Evolutionary conservation across 192 early-diverging fungal genomes (phyloP), one percentile per base, ranked within the genome.

Genomic region (Gigaspora rosea): DNA sequence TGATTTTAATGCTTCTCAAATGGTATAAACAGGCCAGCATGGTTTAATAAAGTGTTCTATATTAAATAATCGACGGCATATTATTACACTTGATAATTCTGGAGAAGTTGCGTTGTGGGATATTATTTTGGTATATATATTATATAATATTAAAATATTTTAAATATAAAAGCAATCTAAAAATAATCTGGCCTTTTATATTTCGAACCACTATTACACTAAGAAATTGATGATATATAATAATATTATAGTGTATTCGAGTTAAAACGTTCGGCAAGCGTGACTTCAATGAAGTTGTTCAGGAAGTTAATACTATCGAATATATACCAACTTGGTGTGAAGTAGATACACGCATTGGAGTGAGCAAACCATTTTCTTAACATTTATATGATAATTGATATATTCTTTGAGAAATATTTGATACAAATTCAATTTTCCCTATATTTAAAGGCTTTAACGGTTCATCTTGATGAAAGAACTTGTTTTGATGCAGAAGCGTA

Each of bases 401-500:
- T 15, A 11, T 64, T 27, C 32, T 12, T 71, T 54, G 22, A 35
- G 4, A 20, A 27, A 18, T n/a, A n/a, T 33, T 36, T 35, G 20
- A 15, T 54, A 33, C 22, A 1, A 52, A 66, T 46, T 41, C 3
- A 7, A 75, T 46, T 46, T 46, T 61, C 20, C 6, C 2, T 75
- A 50, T 74, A 12, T 27, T 61, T n/a, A 81, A 72, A 87, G 85
- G 89, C 89, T 8, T 80, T 99, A 41, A 94, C 94, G 6, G 90
- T 99, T 6, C 96, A 97, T 79, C 74, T 99, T 79, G 93, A 96
- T 35, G 91, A 95, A 77, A 80, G 70, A 12, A 85, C 85, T 64
- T 94, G 90, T 77, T 95, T 92, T 86, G 94, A 96, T 63, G 92
- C 93, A 66, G 96, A 98, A 81, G 88, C 96, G 59, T 97, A 98